Evolutionary conservation across 805 yeast genomes (phyloP), one percentile per base, ranked within the genome.

Genomic region (Lachancea sp.): DNA sequence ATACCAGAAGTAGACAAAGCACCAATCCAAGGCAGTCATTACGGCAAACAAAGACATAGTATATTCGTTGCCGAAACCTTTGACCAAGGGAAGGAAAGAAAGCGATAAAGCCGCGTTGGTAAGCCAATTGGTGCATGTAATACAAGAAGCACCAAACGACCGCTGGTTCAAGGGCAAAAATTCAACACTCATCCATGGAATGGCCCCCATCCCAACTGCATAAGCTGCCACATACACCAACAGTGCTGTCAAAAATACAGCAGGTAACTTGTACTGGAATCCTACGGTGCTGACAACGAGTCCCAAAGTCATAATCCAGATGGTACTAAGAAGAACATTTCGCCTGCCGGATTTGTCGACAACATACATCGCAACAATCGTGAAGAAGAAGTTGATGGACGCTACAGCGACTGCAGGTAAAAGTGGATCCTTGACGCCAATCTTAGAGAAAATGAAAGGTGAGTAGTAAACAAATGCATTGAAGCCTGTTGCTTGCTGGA

Each of bases 391-490:
- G 56, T 79, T 79, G 20, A 78, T 75, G 15, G 71, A 56, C 44
- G 83, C 81, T 38, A 79, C 70, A 18, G 73, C 56, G 22, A 78
- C 74, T 7, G 82, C 77, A 2, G 81, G 77, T 36, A 72, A 58
- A 55, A 79, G 67, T n/a, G 83, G 79, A 56, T 78, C 74, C 9
- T 66, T 54, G 51, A 74, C 63, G 3, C 80, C 78, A 17, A 77
- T 70, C 17, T 73, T 69, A 44, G 71, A 59, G 67, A 79, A 78
- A 38, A 79, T 71, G 12, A 80, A 69, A 9, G 82, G 75, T 5
- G 81, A 76, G 54, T 78, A 79, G 60, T 78, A 79, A 74, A 79
- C 77, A 55, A 79, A 77, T 34, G 80, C 78, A 62, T 78, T 78
- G 57, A 77, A 74, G 44, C 84, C 84, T n/a, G 78, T 71, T 41